Evolutionary conservation across 2,329 filamentous ascomycete genomes (phyloP), one percentile per base, ranked within the genome.

Genomic region (Calonectria fujianensis): DNA sequence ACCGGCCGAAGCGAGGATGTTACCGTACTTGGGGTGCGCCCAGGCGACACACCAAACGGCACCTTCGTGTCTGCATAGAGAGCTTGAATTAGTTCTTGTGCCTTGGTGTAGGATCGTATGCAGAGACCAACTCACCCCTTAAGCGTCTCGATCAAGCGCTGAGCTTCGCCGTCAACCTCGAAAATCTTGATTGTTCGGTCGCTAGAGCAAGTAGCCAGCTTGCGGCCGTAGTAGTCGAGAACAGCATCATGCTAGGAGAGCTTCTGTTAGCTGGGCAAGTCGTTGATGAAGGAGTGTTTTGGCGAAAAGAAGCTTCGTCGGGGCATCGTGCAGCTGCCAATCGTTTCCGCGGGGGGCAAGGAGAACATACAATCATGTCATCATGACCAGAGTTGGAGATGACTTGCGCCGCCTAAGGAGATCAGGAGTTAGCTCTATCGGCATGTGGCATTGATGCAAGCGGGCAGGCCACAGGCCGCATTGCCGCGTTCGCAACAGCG

Each of bases 131-230:
- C 88, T 82, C 91, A 97, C 95, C 96, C 96, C 88, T 98, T 98
- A 79, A 99, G 89, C 32, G 97, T 99, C 88, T 98, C 96, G 41
- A 95, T 91, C 81, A 98, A 88, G 77, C 95, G 92, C 87, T 99
- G 96, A 80, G 94, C 91, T 81, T 98, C 96, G 82, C 96, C 95
- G 83, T 98, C 96, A 71, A 99, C 94, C 87, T 99, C 97, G 84
- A 98, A 99, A 84, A 99, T 98, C 89, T 98, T 98, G 89, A 99
- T 98, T 63, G 96, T 98, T 85, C 97, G 96, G 88, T 99, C 97
- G 79, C 96, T 98, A 45, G 96, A 98, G 87, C 97, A 98, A 79
- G 97, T 99, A 77, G 97, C 97, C 81, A 99, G 92, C 83, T 96
- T 94, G 80, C 97, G 93, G 83, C 97, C 97, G 86, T 98, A 99